These are phyloP conservation scores for Neurospora sp. DNA, from an alignment of 2,329 filamentous ascomycete genomes.

Conservation along the genomic window DNA sequence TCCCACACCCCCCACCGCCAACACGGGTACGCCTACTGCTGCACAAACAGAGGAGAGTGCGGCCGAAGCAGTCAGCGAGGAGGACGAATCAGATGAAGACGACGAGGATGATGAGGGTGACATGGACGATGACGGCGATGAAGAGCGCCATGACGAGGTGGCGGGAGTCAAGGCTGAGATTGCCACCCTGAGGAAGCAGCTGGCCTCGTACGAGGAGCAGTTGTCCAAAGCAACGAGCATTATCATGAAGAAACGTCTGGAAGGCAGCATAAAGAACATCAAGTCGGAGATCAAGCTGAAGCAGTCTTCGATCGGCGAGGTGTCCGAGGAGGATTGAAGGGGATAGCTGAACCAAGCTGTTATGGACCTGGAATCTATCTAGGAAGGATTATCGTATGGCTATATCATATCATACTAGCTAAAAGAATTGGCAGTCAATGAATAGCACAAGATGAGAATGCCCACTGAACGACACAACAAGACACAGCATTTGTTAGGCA, in stretches of 20 bases:
- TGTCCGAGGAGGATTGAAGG: slow-evolving; percentile 21
- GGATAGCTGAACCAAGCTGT: not conserved
- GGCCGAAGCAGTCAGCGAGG: slow-evolving; percentile 33
- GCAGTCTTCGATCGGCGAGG: slow-evolving; percentile 25
- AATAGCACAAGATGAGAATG: not conserved
- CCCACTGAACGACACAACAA: not conserved
- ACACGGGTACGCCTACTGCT: slow-evolving; percentile 25
- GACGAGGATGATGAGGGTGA: slow-evolving; percentile 43
- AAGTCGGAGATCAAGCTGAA: slow-evolving; percentile 30
- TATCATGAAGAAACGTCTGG: slow-evolving; percentile 40
- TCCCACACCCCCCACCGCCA: slow-evolving; percentile 34
- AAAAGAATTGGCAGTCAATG: not conserved
- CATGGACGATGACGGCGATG: slow-evolving; percentile 43
- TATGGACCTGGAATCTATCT: not conserved
- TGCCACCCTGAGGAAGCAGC: slow-evolving; percentile 40
- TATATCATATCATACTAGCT: not conserved
- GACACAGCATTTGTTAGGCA: not conserved
- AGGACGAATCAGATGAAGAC: slow-evolving; percentile 33
- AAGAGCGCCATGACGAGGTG: slow-evolving; percentile 42
- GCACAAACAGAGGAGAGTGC: slow-evolving; percentile 31
- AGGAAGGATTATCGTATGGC: not conserved
- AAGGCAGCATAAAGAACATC: slow-evolving; percentile 36
- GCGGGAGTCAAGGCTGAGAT: slow-evolving; percentile 47
- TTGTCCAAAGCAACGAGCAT: slow-evolving; percentile 33
- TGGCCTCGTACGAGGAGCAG: slow-evolving; percentile 34